phyloP scores from a whole-genome alignment of 768 basidiomycete species.

The Boletus barrowsii region DNA sequence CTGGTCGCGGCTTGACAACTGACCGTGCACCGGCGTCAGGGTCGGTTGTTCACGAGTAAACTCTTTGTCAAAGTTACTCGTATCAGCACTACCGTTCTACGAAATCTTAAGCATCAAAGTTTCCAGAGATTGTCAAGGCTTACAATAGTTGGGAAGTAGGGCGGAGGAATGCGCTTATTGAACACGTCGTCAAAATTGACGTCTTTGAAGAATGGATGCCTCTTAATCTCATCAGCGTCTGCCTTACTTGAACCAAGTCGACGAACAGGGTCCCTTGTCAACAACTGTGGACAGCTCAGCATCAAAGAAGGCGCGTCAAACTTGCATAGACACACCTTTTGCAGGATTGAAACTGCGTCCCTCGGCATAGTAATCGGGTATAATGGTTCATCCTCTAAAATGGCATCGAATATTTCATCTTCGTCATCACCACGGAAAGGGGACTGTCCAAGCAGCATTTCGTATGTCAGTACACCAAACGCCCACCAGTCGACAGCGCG shows the following conservation, averaged over 20 bases:
- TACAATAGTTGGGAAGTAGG: slow-evolving; percentile 96
- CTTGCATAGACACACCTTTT: slow-evolving; percentile 58
- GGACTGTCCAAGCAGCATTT: slow-evolving; percentile 98
- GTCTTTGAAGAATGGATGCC: slow-evolving; percentile 98
- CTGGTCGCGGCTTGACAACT: slow-evolving; percentile 86
- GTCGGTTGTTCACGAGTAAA: slow-evolving; percentile 97
- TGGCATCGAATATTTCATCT: slow-evolving; percentile 99
- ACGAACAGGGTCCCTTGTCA: slow-evolving; percentile 87
- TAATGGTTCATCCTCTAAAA: slow-evolving; percentile 95
- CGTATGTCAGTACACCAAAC: slow-evolving; percentile 96
- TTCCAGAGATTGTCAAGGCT: slow-evolving; percentile 29
- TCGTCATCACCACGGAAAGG: slow-evolving; percentile 99
- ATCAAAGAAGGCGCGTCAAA: background rate
- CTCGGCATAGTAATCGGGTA: slow-evolving; percentile 99
- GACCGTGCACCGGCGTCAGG: slow-evolving; percentile 94
- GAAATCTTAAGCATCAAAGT: slow-evolving; percentile 6
- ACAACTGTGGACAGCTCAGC: slow-evolving; percentile 49
- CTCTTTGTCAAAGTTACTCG: slow-evolving; percentile 94
- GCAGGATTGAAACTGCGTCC: slow-evolving; percentile 92
- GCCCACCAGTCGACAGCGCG: slow-evolving; percentile 99
- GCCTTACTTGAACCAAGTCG: slow-evolving; percentile 89
- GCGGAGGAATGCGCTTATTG: slow-evolving; percentile 94
- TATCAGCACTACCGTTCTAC: slow-evolving; percentile 82
- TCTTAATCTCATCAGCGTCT: slow-evolving; percentile 97
- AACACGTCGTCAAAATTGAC: slow-evolving; percentile 96